Conservation (phyloP, 495 filamentous ascomycete species). For the Neurospora sp. region DNA sequence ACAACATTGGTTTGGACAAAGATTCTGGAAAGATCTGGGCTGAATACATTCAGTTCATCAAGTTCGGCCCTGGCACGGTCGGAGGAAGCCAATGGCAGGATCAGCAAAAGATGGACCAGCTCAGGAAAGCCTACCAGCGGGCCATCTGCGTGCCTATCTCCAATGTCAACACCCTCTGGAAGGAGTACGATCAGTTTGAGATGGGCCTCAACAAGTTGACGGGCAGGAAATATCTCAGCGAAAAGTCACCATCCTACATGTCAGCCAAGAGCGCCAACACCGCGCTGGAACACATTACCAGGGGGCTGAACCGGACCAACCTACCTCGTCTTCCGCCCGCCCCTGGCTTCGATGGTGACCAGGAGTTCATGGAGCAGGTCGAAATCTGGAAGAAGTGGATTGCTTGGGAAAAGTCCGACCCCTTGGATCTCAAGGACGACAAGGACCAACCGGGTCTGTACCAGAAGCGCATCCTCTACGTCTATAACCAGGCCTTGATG, state of each 20-base stretch:
- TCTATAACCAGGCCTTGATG: slow-evolving; percentile 92
- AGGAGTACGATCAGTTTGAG: slow-evolving; percentile 94
- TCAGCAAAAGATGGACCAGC: slow-evolving; percentile 89
- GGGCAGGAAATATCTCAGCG: slow-evolving; percentile 85
- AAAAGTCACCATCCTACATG: slow-evolving; percentile 86
- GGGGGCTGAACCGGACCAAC: slow-evolving; percentile 65
- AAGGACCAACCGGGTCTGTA: slow-evolving; percentile 70
- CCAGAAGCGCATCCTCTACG: slow-evolving; percentile 69
- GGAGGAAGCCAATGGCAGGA: slow-evolving; percentile 90
- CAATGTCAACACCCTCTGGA: slow-evolving; percentile 76
- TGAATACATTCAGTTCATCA: slow-evolving; percentile 87
- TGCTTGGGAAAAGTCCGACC: slow-evolving; percentile 86
- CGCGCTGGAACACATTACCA: slow-evolving; percentile 73
- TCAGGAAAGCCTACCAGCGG: slow-evolving; percentile 84
- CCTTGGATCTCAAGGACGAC: slow-evolving; percentile 69
- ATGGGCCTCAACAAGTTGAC: slow-evolving; percentile 83
- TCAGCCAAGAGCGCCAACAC: slow-evolving; percentile 79
- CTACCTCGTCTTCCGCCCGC: slow-evolving; percentile 73
- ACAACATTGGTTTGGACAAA: slow-evolving; percentile 81
- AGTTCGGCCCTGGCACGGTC: slow-evolving; percentile 68
- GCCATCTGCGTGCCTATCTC: slow-evolving; percentile 77
- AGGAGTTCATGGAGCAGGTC: slow-evolving; percentile 78
- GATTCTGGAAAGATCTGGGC: slow-evolving; percentile 86
- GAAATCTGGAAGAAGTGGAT: slow-evolving; percentile 91
- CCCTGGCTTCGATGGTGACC: slow-evolving; percentile 75